These are phyloP conservation scores for Panaeolus cyanescens DNA, from an alignment of 768 basidiomycete genomes.

Conservation along the genomic window DNA sequence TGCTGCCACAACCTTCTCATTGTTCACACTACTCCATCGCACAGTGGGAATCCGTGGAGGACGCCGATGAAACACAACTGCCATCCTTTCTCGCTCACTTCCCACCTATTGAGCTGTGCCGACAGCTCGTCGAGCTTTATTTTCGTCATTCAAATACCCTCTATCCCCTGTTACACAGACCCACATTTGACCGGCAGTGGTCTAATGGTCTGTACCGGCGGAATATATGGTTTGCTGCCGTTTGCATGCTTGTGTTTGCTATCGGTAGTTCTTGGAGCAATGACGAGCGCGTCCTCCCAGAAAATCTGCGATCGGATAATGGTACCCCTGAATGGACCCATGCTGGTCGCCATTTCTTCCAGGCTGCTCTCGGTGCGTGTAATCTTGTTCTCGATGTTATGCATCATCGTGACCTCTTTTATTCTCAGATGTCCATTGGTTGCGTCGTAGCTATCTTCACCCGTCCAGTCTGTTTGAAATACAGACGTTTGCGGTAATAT, in stretches of 20 bases:
- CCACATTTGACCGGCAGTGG: slow-evolving; percentile 68
- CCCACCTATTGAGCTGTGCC: slow-evolving; percentile 64
- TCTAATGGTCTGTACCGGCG: slow-evolving; percentile 50
- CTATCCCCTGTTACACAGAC: slow-evolving; percentile 70
- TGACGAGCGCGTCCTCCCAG: slow-evolving; percentile 56
- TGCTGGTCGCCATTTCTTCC: slow-evolving; percentile 51
- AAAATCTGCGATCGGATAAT: slow-evolving; percentile 18
- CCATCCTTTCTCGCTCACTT: slow-evolving; percentile 43
- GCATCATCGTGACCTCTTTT: not conserved
- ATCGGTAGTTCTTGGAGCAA: slow-evolving; percentile 67
- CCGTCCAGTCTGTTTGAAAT: slow-evolving; percentile 65
- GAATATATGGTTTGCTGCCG: slow-evolving; percentile 59
- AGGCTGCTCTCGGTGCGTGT: slow-evolving; percentile 49
- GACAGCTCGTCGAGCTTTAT: slow-evolving; percentile 62
- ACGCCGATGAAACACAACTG: slow-evolving; percentile 33
- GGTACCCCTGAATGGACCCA: slow-evolving; percentile 47
- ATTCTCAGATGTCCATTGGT: slow-evolving; percentile 49
- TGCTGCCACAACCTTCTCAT: slow-evolving; percentile 2
- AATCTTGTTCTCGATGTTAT: not conserved
- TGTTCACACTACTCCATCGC: not conserved
- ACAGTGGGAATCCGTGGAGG: slow-evolving; percentile 64
- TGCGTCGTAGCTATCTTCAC: slow-evolving; percentile 51
- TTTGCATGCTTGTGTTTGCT: slow-evolving; percentile 69
- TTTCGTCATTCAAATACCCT: slow-evolving; percentile 63
- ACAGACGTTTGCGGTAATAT: slow-evolving; percentile 42